Base-by-base conservation (phyloP, 2,329 filamentous ascomycete genomes). In the Colletotrichum horii region DNA sequence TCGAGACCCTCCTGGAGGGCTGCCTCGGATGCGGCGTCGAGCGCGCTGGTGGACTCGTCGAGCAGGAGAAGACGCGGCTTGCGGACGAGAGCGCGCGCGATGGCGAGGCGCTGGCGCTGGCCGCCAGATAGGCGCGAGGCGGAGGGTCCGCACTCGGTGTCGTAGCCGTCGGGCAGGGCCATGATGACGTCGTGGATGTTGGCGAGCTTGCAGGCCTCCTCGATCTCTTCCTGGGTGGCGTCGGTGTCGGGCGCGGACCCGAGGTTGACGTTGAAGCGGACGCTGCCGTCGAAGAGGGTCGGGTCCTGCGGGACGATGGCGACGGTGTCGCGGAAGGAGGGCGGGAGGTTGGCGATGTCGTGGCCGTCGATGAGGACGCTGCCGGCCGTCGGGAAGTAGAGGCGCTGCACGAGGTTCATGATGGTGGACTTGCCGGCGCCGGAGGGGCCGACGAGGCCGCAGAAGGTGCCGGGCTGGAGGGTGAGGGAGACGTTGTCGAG, bases 1-100 rank as follows among this genome's bases (percentile, higher is more conserved):
- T 94, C 91, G 58, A 95, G 85, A 0, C 92, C 93, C 30, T 93
- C 88, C 71, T 94, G 90, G 28, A 97, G 89, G 12, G 93, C 84
- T 8, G 87, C 86, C 66, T 95, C 93, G 66, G 91, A 93, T 80
- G 93, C 92, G 0, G 91, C 90, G 79, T 97, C 95, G 4, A 98
- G 87, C 5, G 93, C 94, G 56, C 92, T 94, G 0, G 95, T 97
- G 34, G 94, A 94, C 86, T 97, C 95, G 79, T 98, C 95, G 1
- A 97, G 88, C 52, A 98, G 90, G 22, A 97, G 84, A 2, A 97
- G 88, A 62, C 93, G 89, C 0, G 95, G 95, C 76, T 91, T 89
- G 0, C 95, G 90, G 4, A 96, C 89, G 4, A 96, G 87, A 0
- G 95, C 94, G 28, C 95, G 89, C 0, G 95, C 95, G 80, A 98